These are phyloP conservation scores for Sugiyamaella neomexicana DNA, from an alignment of 1,139 yeast genomes.

Conservation along the genomic window DNA sequence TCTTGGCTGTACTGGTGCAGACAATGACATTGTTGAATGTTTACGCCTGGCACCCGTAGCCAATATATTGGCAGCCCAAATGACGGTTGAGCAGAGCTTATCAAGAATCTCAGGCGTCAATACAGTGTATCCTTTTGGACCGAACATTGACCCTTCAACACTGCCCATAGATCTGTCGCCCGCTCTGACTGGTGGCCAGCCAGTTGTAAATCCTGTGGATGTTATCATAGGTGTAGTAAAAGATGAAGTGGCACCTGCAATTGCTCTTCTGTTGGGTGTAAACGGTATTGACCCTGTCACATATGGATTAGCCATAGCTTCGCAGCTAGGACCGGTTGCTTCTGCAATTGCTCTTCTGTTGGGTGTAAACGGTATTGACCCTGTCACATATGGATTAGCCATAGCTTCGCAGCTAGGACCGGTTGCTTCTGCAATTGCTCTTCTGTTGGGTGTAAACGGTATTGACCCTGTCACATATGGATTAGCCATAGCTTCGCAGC, in stretches of 20 bases:
- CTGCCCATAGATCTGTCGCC: slow-evolving; percentile 29
- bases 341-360: slow-evolving; percentile 23
- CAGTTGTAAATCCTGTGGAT: slow-evolving; percentile 31
- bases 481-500: slow-evolving; percentile 20
- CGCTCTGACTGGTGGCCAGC: slow-evolving; percentile 25
- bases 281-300: slow-evolving; percentile 11
- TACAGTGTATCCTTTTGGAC: slow-evolving; percentile 33
- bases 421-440: slow-evolving; percentile 29
- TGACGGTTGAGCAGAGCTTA: slow-evolving; percentile 13
- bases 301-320: slow-evolving; percentile 20
- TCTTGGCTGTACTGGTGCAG: slow-evolving; percentile 26
- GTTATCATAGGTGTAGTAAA: slow-evolving; percentile 33
- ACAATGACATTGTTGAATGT: slow-evolving; percentile 22
- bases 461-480: slow-evolving; percentile 16
- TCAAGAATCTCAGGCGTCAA: slow-evolving; percentile 25
- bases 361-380: slow-evolving; percentile 15
- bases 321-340: slow-evolving; percentile 29
- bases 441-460: slow-evolving; percentile 15
- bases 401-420: slow-evolving; percentile 20
- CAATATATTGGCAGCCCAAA: slow-evolving; percentile 29
- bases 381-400: slow-evolving; percentile 16
- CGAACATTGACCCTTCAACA: slow-evolving; percentile 33
- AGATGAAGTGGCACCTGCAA: slow-evolving; percentile 33
- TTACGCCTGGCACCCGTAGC: slow-evolving; percentile 25
- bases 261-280: slow-evolving; percentile 19